These are phyloP conservation scores for Sequoiadendron giganteum DNA, from an alignment of 75 land plant genomes.

Conservation along the genomic window DNA sequence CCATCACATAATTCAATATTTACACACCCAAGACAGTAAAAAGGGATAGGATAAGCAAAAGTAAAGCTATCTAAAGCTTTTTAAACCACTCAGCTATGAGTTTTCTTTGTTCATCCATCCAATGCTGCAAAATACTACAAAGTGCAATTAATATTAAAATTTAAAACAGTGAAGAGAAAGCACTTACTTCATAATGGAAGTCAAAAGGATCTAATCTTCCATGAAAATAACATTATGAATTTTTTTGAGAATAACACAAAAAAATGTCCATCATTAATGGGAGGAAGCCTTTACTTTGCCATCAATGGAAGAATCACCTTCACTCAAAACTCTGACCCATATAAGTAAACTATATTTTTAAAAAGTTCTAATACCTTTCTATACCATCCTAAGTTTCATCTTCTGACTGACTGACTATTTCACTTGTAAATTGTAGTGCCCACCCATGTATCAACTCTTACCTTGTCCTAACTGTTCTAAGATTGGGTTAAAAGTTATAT, in stretches of 20 bases:
- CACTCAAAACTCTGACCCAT: not conserved
- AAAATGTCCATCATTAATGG: not conserved
- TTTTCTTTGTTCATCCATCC: not conserved
- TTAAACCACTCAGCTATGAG: not conserved
- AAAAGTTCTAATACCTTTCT: no score
- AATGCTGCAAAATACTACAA: not conserved
- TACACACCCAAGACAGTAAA: not conserved
- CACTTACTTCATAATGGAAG: not conserved
- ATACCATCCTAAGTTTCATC: no score
- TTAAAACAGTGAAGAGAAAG: not conserved
- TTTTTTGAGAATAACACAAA: not conserved
- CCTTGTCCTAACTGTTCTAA: no score
- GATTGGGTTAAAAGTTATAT: no score
- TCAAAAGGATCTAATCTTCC: not conserved
- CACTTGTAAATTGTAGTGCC: not conserved
- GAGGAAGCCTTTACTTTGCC: no score
- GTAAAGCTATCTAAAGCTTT: not conserved
- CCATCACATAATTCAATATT: not conserved
- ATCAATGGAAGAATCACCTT: no score
- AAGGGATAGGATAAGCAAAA: not conserved
- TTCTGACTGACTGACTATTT: not conserved
- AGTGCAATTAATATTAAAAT: not conserved
- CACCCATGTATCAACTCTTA: no score
- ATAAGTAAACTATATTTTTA: no score
- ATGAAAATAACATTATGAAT: not conserved